Base-by-base conservation (phyloP, 1,284 basidiomycete genomes). In the Sanguinoderma infundibulare region DNA sequence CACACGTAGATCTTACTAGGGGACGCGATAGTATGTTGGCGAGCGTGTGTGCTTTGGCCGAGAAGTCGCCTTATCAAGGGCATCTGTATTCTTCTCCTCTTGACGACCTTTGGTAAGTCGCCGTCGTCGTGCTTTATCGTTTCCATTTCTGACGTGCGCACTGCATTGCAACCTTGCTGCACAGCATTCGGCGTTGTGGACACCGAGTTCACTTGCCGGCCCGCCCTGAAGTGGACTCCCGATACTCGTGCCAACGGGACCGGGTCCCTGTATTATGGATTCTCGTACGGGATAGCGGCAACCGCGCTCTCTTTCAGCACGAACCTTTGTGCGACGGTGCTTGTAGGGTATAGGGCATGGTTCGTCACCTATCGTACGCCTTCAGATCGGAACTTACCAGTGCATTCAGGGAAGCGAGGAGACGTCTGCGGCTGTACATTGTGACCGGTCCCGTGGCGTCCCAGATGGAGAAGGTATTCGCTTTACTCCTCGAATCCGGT, bases 11-110 rank as follows among this genome's bases (percentile, higher is more conserved):
- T 54, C n/a, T 20, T 54, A 3, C 17, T 54, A 2, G 53, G 53
- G 5, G 53, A 54, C 17, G 26, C 53, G 0, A 54, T 54, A 24
- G 53, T 54, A 22, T 54, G 53, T 17, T 54, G 53, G 53, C 24
- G 53, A 42, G 53, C 53, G n/a, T 42, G 38, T 17, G 40, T 40
- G 6, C 17, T 54, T 5, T 54, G 53, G 53, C 39, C 9, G 10
- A 28, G 39, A 1, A 42, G 44, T 20, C 28, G 17, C 14, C 1
- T 32, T 24, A 9, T 54, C 1, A 20, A 20, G 28, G 38, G 22
- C 9, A 9, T 20, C 1, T 32, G 53, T 17, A 24, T 34, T 2
- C 8, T 20, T 15, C 28, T 54, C 1, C 53, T 54, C 2, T 2
- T 32, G 12, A 22, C 39, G 5, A 54, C 53, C 6, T 32, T 54